phyloP scores from a whole-genome alignment of 352 stramenopile species.

The Phytophthora tubulina region DNA sequence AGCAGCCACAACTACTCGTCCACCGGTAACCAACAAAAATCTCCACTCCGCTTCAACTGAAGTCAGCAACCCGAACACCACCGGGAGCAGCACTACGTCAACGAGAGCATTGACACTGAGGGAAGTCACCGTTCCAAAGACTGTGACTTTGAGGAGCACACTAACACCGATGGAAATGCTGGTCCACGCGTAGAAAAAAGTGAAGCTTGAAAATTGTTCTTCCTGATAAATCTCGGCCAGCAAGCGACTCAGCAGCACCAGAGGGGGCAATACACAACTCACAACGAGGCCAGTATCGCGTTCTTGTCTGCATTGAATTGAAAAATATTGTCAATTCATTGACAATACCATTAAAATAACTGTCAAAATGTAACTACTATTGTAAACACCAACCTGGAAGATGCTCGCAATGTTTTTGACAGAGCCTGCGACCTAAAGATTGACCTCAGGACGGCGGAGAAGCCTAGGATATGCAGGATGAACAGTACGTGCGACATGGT shows the following conservation, averaged over 20 bases:
- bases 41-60: conserved; percentile 46
- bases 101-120: conserved; percentile 49
- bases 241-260: conserved; percentile 71
- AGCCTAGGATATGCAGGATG: conserved; percentile 41
- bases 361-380: too few relatives aligned
- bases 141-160: conserved; percentile 53
- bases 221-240: conserved; percentile 45
- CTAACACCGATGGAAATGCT: conserved; percentile 59
- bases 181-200: conserved; percentile 68
- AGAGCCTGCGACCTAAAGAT: conserved; percentile 29
- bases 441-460: conserved; percentile 41
- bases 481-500: conserved; percentile 42
- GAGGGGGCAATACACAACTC: conserved; percentile 63
- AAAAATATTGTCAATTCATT: conserved; percentile 5
- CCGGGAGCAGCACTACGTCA: conserved; percentile 51
- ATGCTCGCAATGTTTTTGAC: conserved; percentile 26
- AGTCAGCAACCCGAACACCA: conserved; percentile 33
- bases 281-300: conserved; percentile 66
- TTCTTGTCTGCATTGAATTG: conserved; percentile 50
- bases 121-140: conserved; percentile 49
- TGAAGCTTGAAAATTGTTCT: conserved; percentile 42
- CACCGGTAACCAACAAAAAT: conserved; percentile 50
- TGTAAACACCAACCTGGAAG: conserved; percentile 34
- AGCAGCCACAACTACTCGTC: conserved; percentile 42
- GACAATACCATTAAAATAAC: neutral